phyloP scores from a whole-genome alignment of 768 basidiomycete species.

The Serendipita indica region DNA sequence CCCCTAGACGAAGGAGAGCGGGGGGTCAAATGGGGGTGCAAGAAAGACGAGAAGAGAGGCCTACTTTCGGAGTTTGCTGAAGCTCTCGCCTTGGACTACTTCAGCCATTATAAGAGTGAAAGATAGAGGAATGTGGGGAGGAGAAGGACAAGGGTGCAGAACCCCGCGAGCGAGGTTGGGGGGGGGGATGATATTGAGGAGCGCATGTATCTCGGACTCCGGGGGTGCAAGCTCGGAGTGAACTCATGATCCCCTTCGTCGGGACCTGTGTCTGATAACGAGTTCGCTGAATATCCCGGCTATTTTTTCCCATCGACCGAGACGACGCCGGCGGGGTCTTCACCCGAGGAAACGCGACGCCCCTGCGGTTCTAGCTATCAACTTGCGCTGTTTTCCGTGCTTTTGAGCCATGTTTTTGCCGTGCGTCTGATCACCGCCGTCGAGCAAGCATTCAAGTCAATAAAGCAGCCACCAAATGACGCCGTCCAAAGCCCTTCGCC shows the following conservation, averaged over 20 bases:
- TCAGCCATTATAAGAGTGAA: not conserved
- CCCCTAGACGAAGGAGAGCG: not conserved
- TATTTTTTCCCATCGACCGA: not conserved
- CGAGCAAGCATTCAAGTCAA: too few relatives aligned
- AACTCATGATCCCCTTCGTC: not conserved
- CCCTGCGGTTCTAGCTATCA: not conserved
- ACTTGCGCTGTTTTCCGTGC: not conserved
- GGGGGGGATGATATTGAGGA: slow-evolving; percentile 7
- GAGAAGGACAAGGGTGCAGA: not conserved
- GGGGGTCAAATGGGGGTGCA: not conserved
- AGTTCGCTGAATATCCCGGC: not conserved
- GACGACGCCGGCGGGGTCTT: too few relatives aligned
- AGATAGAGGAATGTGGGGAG: not conserved
- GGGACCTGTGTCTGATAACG: not conserved
- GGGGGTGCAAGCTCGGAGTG: not conserved
- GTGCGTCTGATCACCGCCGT: too few relatives aligned
- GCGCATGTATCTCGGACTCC: not conserved
- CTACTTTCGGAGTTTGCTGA: slow-evolving; percentile 1
- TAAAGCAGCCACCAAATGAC: too few relatives aligned
- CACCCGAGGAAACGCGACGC: not conserved
- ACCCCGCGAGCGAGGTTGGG: not conserved
- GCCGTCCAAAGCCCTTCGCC: not conserved
- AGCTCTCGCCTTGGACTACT: not conserved
- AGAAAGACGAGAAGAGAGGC: not conserved
- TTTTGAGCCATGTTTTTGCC: not conserved